Conservation (phyloP, 129 eudicot genomes). For the Scalesia atractyloides region DNA sequence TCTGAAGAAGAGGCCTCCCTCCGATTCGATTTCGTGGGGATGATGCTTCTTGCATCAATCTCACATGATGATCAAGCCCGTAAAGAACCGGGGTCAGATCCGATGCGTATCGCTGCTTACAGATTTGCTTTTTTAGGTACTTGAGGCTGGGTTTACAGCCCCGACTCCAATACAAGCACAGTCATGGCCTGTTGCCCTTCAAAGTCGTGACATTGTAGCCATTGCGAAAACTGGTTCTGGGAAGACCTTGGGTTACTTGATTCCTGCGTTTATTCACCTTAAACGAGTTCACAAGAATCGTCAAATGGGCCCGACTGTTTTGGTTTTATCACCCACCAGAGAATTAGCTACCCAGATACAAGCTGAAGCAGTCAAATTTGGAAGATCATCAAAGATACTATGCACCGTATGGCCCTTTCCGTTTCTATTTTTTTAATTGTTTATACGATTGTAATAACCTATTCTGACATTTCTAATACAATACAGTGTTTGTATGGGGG, state of each 20-base stretch:
- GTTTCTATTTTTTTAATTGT: neutral
- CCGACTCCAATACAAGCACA: constrained; percentile 99
- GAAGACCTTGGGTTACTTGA: constrained; percentile 88
- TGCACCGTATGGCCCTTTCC: constrained; percentile 65
- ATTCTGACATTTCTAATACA: neutral
- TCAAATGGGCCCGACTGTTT: constrained; percentile 83
- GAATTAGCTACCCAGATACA: constrained; percentile 97
- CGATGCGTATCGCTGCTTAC: constrained; percentile 45
- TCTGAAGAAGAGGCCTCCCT: constrained; percentile 75
- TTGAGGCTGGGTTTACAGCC: constrained; percentile 80
- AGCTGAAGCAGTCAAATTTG: constrained; percentile 93
- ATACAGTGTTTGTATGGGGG: constrained; percentile 99
- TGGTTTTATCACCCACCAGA: constrained; percentile 93
- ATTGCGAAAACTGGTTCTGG: constrained; percentile 98
- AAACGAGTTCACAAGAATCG: constrained; percentile 68
- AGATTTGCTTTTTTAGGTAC: constrained; percentile 65
- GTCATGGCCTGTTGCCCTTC: constrained; percentile 98
- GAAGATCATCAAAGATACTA: constrained; percentile 70
- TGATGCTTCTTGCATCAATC: constrained; percentile 64
- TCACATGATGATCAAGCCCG: constrained; percentile 32
- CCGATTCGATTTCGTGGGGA: constrained; percentile 47
- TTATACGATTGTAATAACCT: neutral
- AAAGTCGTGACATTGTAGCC: constrained; percentile 90
- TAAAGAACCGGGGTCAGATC: constrained; percentile 31
- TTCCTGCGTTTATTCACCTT: constrained; percentile 91